Conservation (phyloP, 768 basidiomycete genomes). For the Cyathus striatus region DNA sequence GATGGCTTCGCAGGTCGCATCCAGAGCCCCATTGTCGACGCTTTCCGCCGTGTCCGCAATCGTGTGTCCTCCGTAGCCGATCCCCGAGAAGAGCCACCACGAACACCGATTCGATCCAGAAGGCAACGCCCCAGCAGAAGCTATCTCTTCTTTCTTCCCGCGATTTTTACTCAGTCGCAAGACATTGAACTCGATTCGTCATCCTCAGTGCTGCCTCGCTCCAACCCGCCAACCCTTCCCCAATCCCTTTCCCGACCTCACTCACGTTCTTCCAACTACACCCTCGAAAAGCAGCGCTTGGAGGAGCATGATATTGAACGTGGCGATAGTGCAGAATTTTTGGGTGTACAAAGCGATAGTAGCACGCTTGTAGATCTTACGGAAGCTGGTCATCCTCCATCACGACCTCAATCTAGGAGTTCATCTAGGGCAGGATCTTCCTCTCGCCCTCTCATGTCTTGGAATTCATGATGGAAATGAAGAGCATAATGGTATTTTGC, state of each 20-base stretch:
- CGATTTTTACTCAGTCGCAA: constrained; percentile 58
- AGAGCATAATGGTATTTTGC: neutral
- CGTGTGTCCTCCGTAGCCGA: constrained; percentile 46
- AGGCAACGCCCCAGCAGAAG: constrained; percentile 47
- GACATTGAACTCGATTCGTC: constrained; percentile 39
- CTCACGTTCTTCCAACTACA: constrained; percentile 16
- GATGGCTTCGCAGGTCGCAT: constrained; percentile 38
- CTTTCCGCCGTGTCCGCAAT: constrained; percentile 51
- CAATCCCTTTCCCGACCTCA: constrained; percentile 16
- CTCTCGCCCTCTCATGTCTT: constrained; percentile 11
- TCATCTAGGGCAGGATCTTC: constrained; percentile 16
- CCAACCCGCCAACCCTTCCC: constrained; percentile 15
- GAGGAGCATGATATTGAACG: constrained; percentile 29
- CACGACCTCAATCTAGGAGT: constrained; percentile 17
- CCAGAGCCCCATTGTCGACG: constrained; percentile 46
- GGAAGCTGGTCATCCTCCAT: constrained; percentile 10
- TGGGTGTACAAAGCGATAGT: neutral
- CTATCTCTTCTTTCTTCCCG: constrained; percentile 78
- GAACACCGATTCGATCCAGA: constrained; percentile 44
- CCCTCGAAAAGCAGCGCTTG: constrained; percentile 43
- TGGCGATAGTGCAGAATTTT: neutral
- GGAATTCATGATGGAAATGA: constrained; percentile 8
- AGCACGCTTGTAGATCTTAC: neutral
- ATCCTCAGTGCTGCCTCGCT: constrained; percentile 16
- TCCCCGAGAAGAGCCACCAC: constrained; percentile 31